Evolutionary conservation across 1,284 basidiomycete species (phyloP).

Genomic region (Fomitopsis betulina): DNA sequence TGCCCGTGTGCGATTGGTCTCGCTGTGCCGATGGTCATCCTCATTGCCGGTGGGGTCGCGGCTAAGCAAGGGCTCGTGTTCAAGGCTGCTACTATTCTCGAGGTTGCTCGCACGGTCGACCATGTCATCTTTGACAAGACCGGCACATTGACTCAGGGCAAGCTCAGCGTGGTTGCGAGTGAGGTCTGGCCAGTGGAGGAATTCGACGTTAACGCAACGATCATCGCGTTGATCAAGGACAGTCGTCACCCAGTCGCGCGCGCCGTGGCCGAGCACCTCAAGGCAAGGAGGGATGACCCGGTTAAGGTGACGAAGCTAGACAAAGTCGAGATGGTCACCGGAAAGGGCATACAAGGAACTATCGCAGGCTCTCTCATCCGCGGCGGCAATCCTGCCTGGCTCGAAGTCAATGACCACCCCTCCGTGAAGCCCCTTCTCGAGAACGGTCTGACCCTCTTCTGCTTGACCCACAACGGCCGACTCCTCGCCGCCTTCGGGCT

Average conservation of each 20-base stretch:
- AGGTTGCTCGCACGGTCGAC: conserved; percentile 27
- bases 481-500: conserved; percentile 42
- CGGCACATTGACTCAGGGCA: conserved; percentile 37
- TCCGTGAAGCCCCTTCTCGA: conserved; percentile 16
- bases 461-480: conserved; percentile 26
- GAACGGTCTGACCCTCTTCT: conserved; percentile 33
- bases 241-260: conserved; percentile 32
- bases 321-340: conserved; percentile 28
- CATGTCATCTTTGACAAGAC: conserved; percentile 45
- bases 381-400: conserved; percentile 34
- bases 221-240: conserved; percentile 21
- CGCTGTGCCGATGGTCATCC: conserved; percentile 34
- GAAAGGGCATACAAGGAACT: conserved; percentile 33
- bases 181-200: conserved; percentile 17
- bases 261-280: conserved; percentile 24
- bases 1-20: conserved; percentile 41
- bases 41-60: conserved; percentile 31
- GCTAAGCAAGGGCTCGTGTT: conserved; percentile 31
- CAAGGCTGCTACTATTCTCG: conserved; percentile 30
- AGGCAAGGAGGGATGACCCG: neutral
- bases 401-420: conserved; percentile 21
- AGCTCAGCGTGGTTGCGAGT: conserved; percentile 27
- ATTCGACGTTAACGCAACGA: conserved; percentile 16
- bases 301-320: conserved; percentile 7
- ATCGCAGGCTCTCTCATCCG: conserved; percentile 23